These are phyloP conservation scores for Meredithiella fracta DNA, from an alignment of 2,329 filamentous ascomycete species.

Conservation along the genomic window DNA sequence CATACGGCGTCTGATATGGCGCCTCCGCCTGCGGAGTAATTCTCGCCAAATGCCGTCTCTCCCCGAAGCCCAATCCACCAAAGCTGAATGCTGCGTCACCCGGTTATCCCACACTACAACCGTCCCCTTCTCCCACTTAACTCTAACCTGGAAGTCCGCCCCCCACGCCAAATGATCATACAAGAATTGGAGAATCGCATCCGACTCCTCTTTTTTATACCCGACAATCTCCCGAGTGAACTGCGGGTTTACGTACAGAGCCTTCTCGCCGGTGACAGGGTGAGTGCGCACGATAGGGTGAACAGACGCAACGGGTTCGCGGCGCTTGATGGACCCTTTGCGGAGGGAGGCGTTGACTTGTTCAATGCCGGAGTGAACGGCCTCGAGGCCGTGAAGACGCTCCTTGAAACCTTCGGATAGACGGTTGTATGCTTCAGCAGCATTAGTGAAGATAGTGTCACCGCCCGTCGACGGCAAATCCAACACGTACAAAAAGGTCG, in stretches of 20 bases:
- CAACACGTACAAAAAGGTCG: conserved; percentile 77
- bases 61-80: conserved; percentile 69
- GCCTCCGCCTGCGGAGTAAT: conserved; percentile 70
- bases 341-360: conserved; percentile 56
- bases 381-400: conserved; percentile 63
- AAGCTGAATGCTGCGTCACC: conserved; percentile 60
- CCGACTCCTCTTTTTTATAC: conserved; percentile 74
- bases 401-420: conserved; percentile 65
- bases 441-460: conserved; percentile 70
- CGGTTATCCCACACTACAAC: conserved; percentile 82
- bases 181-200: conserved; percentile 56
- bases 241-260: conserved; percentile 66
- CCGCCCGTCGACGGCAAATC: conserved; percentile 66
- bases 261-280: conserved; percentile 69
- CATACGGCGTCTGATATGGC: conserved; percentile 25
- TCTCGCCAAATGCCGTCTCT: conserved; percentile 61
- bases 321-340: conserved; percentile 52
- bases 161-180: conserved; percentile 36
- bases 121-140: conserved; percentile 65
- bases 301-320: conserved; percentile 56
- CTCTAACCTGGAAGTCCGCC: conserved; percentile 40
- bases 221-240: conserved; percentile 72
- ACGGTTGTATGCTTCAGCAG: conserved; percentile 64
- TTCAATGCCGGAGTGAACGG: conserved; percentile 67
- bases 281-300: conserved; percentile 73